Base-by-base conservation (phyloP, 2,329 filamentous ascomycete genomes). In the Aspergillus uvarum region DNA sequence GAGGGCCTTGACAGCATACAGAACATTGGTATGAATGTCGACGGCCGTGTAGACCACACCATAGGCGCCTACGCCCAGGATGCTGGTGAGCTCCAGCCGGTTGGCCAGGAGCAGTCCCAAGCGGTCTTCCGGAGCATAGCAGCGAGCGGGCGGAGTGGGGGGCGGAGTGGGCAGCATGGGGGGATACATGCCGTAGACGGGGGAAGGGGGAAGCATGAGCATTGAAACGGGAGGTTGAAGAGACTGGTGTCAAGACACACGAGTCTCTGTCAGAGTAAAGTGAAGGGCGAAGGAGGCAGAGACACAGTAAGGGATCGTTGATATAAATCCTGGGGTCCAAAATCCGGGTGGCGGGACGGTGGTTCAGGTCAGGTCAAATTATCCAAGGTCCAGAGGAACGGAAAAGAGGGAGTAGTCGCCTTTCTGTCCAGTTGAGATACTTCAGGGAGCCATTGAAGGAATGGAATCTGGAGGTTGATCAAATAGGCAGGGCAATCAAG, bases 1-100 rank as follows among this genome's bases (percentile, higher is more conserved):
- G 74, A 99, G 85, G 63, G 93, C 94, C 83, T 99, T 99, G 73
- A 99, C 94, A 65, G 95, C 95, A 82, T 96, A 99, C 66, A 87
- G 88, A 60, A 87, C 85, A 74, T 89, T 86, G 67, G 88, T 94
- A 74, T 89, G 88, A 74, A 94, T 86, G 79, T 95, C 93, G 78
- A 90, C 82, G 71, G 93, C 93, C 66, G 88, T 87, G 81, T 98
- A 98, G 26, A 99, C 95, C 47, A 97, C 93, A 65, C 95, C 95
- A 78, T 99, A 99, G 59, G 95, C 95, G 68, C 95, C 95, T 54
- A 94, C 91, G 66, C 95, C 95, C 63, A 98, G 85, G 69, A 98
- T 91, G 63, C 87, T 86, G 65, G 88, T 91, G 71, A 98, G 82
- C 80, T 94, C 89, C 68, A 97, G 84, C 74, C 90, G 88, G 74